phyloP scores from a whole-genome alignment of 1,284 basidiomycete species.

The Blastosporella zonata region DNA sequence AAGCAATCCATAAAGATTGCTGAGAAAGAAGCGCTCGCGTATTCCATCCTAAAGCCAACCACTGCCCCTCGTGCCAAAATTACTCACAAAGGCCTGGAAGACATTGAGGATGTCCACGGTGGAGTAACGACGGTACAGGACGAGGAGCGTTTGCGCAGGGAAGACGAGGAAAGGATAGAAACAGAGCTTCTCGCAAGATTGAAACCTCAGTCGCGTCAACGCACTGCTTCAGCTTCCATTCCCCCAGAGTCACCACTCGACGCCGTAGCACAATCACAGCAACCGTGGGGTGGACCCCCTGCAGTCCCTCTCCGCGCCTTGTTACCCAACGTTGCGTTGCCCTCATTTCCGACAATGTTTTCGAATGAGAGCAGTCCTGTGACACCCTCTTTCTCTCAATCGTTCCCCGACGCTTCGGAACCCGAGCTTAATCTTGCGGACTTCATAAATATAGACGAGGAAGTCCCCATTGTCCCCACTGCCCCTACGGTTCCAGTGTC shows the following conservation, averaged over 20 bases:
- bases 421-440: slow-evolving; percentile 71
- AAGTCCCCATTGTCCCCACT: slow-evolving; percentile 31
- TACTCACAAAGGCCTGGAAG: slow-evolving; percentile 86
- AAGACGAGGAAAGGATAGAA: slow-evolving; percentile 63
- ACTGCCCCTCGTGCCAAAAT: slow-evolving; percentile 78
- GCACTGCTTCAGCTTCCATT: slow-evolving; percentile 48
- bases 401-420: slow-evolving; percentile 31
- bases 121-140: slow-evolving; percentile 43
- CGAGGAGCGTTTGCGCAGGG: slow-evolving; percentile 54
- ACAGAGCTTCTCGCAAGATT: slow-evolving; percentile 59
- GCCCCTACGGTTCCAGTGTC: slow-evolving; percentile 6
- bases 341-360: slow-evolving; percentile 14
- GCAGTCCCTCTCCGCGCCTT: slow-evolving; percentile 47
- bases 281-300: slow-evolving; percentile 58
- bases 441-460: slow-evolving; percentile 77
- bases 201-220: slow-evolving; percentile 43
- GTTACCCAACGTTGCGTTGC: slow-evolving; percentile 25
- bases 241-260: slow-evolving; percentile 62
- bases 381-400: slow-evolving; percentile 38
- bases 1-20: slow-evolving; percentile 77
- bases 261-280: slow-evolving; percentile 35
- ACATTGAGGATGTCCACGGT: slow-evolving; percentile 77
- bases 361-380: slow-evolving; percentile 10
- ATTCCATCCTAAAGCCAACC: slow-evolving; percentile 76
- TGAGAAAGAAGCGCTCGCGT: slow-evolving; percentile 75